Conservation (phyloP, 2,329 filamentous ascomycete genomes). For the Lasiodiplodia hormozganensis region DNA sequence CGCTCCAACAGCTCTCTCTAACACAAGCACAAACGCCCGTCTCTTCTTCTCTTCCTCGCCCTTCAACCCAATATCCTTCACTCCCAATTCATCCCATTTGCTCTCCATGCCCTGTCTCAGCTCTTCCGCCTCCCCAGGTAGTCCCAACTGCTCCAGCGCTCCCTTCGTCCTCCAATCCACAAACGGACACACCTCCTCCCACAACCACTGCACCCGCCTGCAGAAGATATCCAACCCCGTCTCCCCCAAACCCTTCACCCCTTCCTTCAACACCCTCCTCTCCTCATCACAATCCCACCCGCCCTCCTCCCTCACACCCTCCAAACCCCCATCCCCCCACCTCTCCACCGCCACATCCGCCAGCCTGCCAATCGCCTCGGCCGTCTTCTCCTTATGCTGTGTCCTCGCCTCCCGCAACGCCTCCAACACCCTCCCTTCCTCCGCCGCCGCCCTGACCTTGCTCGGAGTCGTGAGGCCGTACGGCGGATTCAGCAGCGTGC, state of each 20-base stretch:
- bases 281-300: constrained; percentile 39
- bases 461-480: constrained; percentile 47
- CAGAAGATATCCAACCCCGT: constrained; percentile 53
- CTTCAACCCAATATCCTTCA: constrained; percentile 37
- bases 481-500: constrained; percentile 53
- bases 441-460: constrained; percentile 45
- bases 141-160: constrained; percentile 44
- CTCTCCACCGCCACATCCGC: constrained; percentile 39
- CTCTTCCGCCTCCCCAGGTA: constrained; percentile 45
- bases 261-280: constrained; percentile 41
- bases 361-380: constrained; percentile 46
- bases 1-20: constrained; percentile 48
- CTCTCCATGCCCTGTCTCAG: constrained; percentile 44
- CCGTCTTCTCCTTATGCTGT: constrained; percentile 56
- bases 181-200: constrained; percentile 49
- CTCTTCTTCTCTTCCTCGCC: constrained; percentile 46
- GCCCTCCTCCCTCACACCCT: constrained; percentile 42
- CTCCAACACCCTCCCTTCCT: constrained; percentile 44
- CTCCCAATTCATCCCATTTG: constrained; percentile 45
- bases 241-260: constrained; percentile 51
- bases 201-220: constrained; percentile 50
- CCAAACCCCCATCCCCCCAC: constrained; percentile 38
- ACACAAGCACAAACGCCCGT: constrained; percentile 48
- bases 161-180: constrained; percentile 46
- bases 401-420: constrained; percentile 52